Evolutionary conservation across 257 asterid species (phyloP).

Genomic region (Nicotiana noctiflora): DNA sequence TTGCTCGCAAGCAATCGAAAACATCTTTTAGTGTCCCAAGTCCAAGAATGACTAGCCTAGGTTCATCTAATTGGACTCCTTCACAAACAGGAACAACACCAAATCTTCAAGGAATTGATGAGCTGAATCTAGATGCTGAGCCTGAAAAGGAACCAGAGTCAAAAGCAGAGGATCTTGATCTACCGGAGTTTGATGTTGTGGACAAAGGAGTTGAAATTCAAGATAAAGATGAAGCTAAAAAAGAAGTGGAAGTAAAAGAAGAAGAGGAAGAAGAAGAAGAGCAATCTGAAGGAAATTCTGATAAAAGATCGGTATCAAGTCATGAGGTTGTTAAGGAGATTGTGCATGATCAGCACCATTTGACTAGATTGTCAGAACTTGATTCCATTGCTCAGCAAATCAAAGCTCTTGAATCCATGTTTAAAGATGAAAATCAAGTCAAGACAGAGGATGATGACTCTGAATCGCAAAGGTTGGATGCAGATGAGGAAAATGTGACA

Average conservation of each 20-base stretch:
- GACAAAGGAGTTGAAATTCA: slow-evolving; percentile 80
- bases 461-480: slow-evolving; percentile 51
- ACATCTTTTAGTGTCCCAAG: slow-evolving; percentile 76
- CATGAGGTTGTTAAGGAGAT: slow-evolving; percentile 75
- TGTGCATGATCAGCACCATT: slow-evolving; percentile 56
- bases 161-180: slow-evolving; percentile 45
- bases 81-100: slow-evolving; percentile 37
- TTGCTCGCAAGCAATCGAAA: slow-evolving; percentile 68
- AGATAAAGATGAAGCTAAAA: slow-evolving; percentile 28
- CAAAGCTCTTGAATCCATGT: slow-evolving; percentile 78
- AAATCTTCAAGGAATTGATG: slow-evolving; percentile 58
- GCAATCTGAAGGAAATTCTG: slow-evolving; percentile 44
- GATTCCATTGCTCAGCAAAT: slow-evolving; percentile 85
- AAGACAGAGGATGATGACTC: slow-evolving; percentile 46
- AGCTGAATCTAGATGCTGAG: slow-evolving; percentile 64
- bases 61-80: slow-evolving; percentile 54
- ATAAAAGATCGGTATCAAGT: slow-evolving; percentile 49
- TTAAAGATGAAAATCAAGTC: slow-evolving; percentile 40
- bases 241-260: slow-evolving; percentile 28
- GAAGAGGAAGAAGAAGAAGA: slow-evolving; percentile 18
- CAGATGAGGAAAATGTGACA: slow-evolving; percentile 79
- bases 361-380: slow-evolving; percentile 57
- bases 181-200: slow-evolving; percentile 75
- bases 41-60: slow-evolving; percentile 45
- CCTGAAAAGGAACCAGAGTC: slow-evolving; percentile 22